These are phyloP conservation scores for Boletus pseudopeckii DNA, from an alignment of 768 basidiomycete species.

Conservation along the genomic window DNA sequence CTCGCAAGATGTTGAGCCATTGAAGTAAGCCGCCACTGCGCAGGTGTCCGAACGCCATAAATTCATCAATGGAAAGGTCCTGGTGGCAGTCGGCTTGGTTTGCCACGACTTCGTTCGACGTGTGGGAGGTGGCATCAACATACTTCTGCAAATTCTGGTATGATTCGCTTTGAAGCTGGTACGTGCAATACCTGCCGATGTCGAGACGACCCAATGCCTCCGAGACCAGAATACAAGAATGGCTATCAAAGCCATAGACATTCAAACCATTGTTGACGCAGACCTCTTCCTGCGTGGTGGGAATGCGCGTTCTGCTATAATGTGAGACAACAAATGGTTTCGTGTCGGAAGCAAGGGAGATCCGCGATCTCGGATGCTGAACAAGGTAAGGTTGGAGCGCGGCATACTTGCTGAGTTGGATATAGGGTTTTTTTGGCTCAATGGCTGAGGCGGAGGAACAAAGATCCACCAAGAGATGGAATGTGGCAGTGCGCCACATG, in stretches of 20 bases:
- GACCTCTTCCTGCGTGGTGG: conserved; percentile 10
- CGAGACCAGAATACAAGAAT: conserved; percentile 11
- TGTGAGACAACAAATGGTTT: conserved; percentile 22
- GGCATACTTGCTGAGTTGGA: conserved; percentile 8
- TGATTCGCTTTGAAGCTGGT: conserved; percentile 29
- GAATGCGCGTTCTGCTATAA: conserved; percentile 14
- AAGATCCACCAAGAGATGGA: conserved; percentile 37
- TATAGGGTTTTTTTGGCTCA: conserved; percentile 8
- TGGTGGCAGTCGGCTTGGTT: conserved; percentile 39
- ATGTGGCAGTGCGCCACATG: conserved; percentile 44
- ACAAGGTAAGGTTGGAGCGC: conserved; percentile 13
- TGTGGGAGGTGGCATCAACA: conserved; percentile 34
- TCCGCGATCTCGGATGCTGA: conserved; percentile 15
- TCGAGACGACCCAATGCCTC: conserved; percentile 9
- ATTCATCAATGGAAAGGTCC: conserved; percentile 44
- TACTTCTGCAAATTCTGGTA: conserved; percentile 38
- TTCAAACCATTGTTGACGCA: conserved; percentile 35
- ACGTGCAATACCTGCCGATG: conserved; percentile 29
- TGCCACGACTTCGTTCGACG: conserved; percentile 43
- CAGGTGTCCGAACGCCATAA: conserved; percentile 40
- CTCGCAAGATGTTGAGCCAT: conserved; percentile 48
- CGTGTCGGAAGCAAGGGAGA: conserved; percentile 24
- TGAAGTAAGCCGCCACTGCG: conserved; percentile 26
- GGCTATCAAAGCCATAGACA: conserved; percentile 31
- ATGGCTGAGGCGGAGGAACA: conserved; percentile 19